phyloP scores from a whole-genome alignment of 2,329 filamentous ascomycete genomes.

The Verticillium klebahnii region DNA sequence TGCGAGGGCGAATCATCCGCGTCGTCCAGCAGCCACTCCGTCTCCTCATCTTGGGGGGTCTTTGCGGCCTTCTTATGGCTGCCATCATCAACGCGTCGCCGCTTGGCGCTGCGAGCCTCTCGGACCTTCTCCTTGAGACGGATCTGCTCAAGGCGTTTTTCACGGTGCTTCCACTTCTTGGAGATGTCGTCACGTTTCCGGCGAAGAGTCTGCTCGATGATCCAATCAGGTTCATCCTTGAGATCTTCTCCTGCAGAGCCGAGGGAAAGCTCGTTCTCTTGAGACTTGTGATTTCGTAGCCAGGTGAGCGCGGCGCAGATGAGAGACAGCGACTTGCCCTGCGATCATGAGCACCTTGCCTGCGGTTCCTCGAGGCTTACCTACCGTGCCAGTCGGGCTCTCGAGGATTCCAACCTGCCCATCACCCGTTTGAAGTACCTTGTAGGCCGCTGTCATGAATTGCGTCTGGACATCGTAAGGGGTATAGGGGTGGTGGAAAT shows the following conservation, averaged over 20 bases:
- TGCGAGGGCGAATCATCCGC: constrained; percentile 43
- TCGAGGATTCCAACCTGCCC: constrained; percentile 86
- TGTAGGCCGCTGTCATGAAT: constrained; percentile 82
- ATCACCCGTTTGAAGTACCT: constrained; percentile 63
- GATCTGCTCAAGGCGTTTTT: constrained; percentile 63
- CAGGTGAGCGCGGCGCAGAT: constrained; percentile 88
- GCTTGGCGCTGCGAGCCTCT: constrained; percentile 45
- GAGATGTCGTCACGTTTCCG: constrained; percentile 64
- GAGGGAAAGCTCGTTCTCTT: constrained; percentile 48
- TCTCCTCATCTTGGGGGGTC: constrained; percentile 48
- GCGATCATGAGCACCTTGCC: constrained; percentile 6
- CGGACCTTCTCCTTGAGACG: constrained; percentile 58
- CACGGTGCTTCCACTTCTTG: constrained; percentile 65
- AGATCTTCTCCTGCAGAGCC: constrained; percentile 36
- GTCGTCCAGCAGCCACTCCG: constrained; percentile 71
- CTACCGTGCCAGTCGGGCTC: constrained; percentile 78
- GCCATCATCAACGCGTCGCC: constrained; percentile 37
- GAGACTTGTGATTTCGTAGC: constrained; percentile 77
- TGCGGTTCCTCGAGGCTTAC: constrained; percentile 7
- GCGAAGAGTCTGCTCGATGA: constrained; percentile 69
- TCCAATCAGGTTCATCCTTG: constrained; percentile 77
- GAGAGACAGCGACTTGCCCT: constrained; percentile 87
- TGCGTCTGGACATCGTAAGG: constrained; percentile 84
- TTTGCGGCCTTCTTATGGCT: constrained; percentile 12
- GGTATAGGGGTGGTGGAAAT: constrained; percentile 83